Percentiles rank a stretch among this genome's conserved stretches.
phyloP scores from a whole-genome alignment of 305 asterid genomes.

The Fraxinus ornus region DNA sequence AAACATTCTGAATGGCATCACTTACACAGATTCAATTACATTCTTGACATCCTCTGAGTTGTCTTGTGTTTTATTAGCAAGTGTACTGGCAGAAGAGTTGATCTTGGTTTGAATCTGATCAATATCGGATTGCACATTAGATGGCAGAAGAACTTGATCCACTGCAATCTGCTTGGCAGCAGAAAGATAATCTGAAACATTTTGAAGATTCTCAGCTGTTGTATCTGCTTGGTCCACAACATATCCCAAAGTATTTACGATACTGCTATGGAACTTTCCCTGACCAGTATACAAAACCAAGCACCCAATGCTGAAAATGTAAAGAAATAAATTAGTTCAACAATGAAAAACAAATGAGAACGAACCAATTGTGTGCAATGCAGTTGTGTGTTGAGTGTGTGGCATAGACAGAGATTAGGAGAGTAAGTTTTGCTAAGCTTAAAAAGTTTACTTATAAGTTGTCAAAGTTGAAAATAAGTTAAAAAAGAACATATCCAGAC shows the following conservation, averaged over 20 bases:
- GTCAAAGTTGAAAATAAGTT: background rate
- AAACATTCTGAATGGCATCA: conserved; percentile 8
- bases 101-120: conserved; percentile 65
- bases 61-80: conserved; percentile 52
- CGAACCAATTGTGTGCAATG: background rate
- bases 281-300: conserved; percentile 60
- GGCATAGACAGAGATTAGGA: background rate
- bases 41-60: conserved; percentile 58
- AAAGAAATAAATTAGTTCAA: conserved; percentile 17
- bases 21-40: conserved; percentile 62
- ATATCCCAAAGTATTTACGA: conserved; percentile 45
- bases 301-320: conserved; percentile 70
- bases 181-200: conserved; percentile 63
- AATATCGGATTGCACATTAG: conserved; percentile 64
- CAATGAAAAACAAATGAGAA: background rate
- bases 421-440: background rate
- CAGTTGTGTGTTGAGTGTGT: background rate
- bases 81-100: conserved; percentile 69
- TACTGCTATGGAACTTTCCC: conserved; percentile 52
- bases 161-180: conserved; percentile 69
- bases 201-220: conserved; percentile 50
- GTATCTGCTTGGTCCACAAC: conserved; percentile 60
- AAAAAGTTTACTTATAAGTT: background rate
- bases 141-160: conserved; percentile 63
- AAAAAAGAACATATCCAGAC: background rate